Base-by-base conservation (phyloP, 177 flowering plant species). In the Vitis hybrid region DNA sequence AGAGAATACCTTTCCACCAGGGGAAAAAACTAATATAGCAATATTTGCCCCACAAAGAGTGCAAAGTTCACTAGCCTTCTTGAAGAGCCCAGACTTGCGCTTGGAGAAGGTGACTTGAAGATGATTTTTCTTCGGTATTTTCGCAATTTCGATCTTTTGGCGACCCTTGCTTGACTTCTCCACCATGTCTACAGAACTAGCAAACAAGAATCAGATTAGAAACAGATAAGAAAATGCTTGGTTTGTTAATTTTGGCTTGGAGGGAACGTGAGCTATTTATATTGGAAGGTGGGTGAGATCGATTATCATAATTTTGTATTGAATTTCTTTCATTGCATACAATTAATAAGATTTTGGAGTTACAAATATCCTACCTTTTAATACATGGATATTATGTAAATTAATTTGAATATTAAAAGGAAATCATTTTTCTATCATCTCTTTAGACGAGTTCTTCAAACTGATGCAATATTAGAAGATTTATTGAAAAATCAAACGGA, bases 41-140 rank as follows among this genome's bases (percentile, higher is more conserved):
- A 34, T 34, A 4, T 34, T 34, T 34, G 39, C 39, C 39, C 39
- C 39, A 34, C 39, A 34, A 6, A 34, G 39, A 6, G 39, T 80
- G 76, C 81, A 77, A 10, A 87, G 86, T 56, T 87, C 89, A 64
- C 87, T 80, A 0, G 84, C 87, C 58, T 85, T 85, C 77, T 84
- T 84, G 77, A 84, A 85, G 1, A 87, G 72, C 0, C 91, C 0
- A 79, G 39, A 32, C 0, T 85, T 75, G 6, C 85, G 80, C 62
- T 87, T 87, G 0, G 89, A 87, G 80, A 85, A 85, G 6, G 89
- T 84, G 11, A 87, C 85, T 0, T 34, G 39, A 34, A 76, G 63
- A 26, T 78, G 34, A 17, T 30, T 80, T 55, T 78, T 72, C 19
- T 65, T 78, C 30, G 5, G 39, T 0, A 82, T 76, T 56, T 76